These are phyloP conservation scores for Colletotrichum horii DNA, from an alignment of 2,329 filamentous ascomycete species.

Conservation along the genomic window DNA sequence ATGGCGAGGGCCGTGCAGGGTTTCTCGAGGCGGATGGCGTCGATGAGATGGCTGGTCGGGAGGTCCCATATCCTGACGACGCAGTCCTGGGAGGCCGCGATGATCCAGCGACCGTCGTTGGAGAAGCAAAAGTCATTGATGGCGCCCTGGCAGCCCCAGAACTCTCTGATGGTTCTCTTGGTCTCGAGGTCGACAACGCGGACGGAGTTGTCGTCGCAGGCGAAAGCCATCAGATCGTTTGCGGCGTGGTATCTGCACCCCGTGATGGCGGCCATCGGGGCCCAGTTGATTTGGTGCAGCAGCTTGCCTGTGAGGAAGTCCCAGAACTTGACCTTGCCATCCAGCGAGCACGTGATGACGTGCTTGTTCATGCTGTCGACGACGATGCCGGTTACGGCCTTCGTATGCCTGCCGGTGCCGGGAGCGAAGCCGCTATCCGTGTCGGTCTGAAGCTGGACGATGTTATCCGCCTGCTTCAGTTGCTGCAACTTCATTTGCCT, in stretches of 20 bases:
- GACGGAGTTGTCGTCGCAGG: conserved; percentile 87
- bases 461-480: conserved; percentile 61
- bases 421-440: conserved; percentile 46
- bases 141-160: conserved; percentile 78
- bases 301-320: conserved; percentile 86
- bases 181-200: conserved; percentile 91
- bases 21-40: conserved; percentile 81
- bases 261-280: conserved; percentile 76
- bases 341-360: conserved; percentile 84
- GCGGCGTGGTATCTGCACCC: conserved; percentile 80
- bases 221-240: conserved; percentile 85
- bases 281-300: conserved; percentile 83
- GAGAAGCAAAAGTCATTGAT: conserved; percentile 90
- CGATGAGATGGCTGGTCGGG: conserved; percentile 92
- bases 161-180: conserved; percentile 87
- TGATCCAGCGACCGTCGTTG: conserved; percentile 90
- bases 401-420: conserved; percentile 76
- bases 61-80: conserved; percentile 91
- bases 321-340: conserved; percentile 98
- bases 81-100: conserved; percentile 83
- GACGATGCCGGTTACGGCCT: conserved; percentile 82
- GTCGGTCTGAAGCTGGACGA: conserved; percentile 58
- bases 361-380: conserved; percentile 89
- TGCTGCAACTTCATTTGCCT: conserved; percentile 75
- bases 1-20: conserved; percentile 87